phyloP scores from a whole-genome alignment of 1,284 basidiomycete species.

The Leccinum pachyderme region DNA sequence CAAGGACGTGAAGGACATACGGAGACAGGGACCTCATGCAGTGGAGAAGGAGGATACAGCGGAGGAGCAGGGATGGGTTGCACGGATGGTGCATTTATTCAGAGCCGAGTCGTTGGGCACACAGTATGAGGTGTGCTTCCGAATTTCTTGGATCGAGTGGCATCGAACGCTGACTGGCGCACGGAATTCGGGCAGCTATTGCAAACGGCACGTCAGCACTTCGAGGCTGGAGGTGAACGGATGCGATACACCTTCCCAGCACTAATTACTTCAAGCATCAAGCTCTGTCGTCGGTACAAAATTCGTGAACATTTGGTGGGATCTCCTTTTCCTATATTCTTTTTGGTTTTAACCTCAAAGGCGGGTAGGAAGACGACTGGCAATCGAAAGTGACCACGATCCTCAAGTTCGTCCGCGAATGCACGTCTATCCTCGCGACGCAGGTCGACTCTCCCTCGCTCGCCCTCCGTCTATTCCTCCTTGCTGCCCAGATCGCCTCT shows the following conservation, averaged over 20 bases:
- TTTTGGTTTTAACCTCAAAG: not conserved
- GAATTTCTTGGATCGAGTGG: not conserved
- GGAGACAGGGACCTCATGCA: slow-evolving; percentile 55
- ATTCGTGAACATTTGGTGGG: slow-evolving; percentile 62
- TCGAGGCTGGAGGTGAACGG: slow-evolving; percentile 87
- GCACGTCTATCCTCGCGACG: slow-evolving; percentile 86
- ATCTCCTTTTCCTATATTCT: not conserved
- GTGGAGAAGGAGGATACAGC: slow-evolving; percentile 85
- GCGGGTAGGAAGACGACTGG: slow-evolving; percentile 58
- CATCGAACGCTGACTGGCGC: not conserved
- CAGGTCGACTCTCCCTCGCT: slow-evolving; percentile 89
- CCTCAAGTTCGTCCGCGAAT: slow-evolving; percentile 90
- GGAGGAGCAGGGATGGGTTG: slow-evolving; percentile 97
- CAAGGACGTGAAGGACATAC: slow-evolving; percentile 47
- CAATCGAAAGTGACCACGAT: slow-evolving; percentile 66
- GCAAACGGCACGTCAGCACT: slow-evolving; percentile 85
- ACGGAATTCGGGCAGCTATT: slow-evolving; percentile 54
- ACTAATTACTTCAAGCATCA: no score
- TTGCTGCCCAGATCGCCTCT: slow-evolving; percentile 54
- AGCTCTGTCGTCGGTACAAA: slow-evolving; percentile 90
- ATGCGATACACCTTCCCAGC: slow-evolving; percentile 61
- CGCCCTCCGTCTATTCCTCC: slow-evolving; percentile 89
- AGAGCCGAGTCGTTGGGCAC: slow-evolving; percentile 77
- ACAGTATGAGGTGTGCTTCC: slow-evolving; percentile 76
- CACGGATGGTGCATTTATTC: slow-evolving; percentile 94